Percentiles rank a stretch among this genome's conserved stretches.
phyloP scores from a whole-genome alignment of 2,329 filamentous ascomycete species.

The Tolypocladium endophyticum region DNA sequence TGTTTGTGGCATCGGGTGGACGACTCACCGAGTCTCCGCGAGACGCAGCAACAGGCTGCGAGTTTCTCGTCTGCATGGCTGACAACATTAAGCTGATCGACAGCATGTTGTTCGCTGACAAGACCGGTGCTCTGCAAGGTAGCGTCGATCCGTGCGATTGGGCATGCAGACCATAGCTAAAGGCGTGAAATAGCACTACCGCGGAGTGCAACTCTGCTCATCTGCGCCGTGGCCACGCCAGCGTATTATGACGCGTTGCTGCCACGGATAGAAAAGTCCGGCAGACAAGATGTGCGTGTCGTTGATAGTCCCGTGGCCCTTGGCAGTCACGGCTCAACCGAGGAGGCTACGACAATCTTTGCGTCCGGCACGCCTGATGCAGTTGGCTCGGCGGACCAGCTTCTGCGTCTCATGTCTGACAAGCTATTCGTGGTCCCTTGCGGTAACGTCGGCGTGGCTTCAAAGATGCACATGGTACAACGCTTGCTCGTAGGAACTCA shows the following conservation, averaged over 20 bases:
- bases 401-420: conserved; percentile 46
- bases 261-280: neutral
- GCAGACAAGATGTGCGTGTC: neutral
- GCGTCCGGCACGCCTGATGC: neutral
- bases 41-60: neutral
- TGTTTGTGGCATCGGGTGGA: neutral
- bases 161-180: neutral
- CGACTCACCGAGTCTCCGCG: neutral
- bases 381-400: conserved; percentile 26
- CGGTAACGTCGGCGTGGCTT: conserved; percentile 36
- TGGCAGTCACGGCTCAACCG: neutral
- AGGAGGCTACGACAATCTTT: neutral
- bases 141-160: no score
- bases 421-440: conserved; percentile 44
- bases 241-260: neutral
- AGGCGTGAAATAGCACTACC: neutral
- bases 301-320: neutral
- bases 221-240: neutral
- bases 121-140: neutral
- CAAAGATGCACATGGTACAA: conserved; percentile 44
- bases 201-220: neutral
- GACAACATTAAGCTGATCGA: conserved; percentile 38
- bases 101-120: neutral
- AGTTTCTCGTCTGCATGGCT: conserved; percentile 43
- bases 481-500: conserved; percentile 42